Evolutionary conservation across 148 eudicot genomes (phyloP), one percentile per base, ranked within the genome.

Genomic region (Dianthus caryophyllus): DNA sequence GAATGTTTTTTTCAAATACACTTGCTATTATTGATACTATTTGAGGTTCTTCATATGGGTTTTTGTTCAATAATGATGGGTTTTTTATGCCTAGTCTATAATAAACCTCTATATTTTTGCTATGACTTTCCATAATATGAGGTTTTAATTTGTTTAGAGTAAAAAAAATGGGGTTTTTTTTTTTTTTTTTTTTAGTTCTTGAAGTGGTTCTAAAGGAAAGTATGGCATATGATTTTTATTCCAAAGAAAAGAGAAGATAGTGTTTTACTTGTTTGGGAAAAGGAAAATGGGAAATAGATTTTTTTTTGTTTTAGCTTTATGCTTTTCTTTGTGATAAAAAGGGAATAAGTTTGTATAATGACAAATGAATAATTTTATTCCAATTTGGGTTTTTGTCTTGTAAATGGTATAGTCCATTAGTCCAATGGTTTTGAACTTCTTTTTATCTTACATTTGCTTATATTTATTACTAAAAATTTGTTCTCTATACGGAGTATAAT

Each of bases 1-100:
- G 75, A 67, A 82, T 71, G 27, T 57, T 65, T 67, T 61, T 76
- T 58, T 82, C 85, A 21, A 85, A 64, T 27, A 76, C 59, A 14
- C 67, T 60, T 36, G 80, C 71, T 3, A 85, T 26, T 29, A 82
- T 51, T 16, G 84, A 38, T 2, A 85, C n/a, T 36, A 80, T 65
- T 48, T 74, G 54, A 54, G 85, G 85, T 50, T 70, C 17, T 57
- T 57, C 33, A 58, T 29, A 60, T 24, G 75, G 36, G 38, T 70
- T 67, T 26, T 77, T 79, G 38, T 33, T 33, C n/a, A n/a, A n/a
- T 7, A 17, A 9, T n/a, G 57, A 63, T 29, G 74, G 31, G 38
- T 69, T 67, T 25, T 77, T 79, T 57, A 57, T 29, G 38, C 80
- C 85, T 47, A 81, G 64, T 51, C 22, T 76, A 6, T 49, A 26